A percentile compares a stretch with the other conserved stretches of the same genome.
phyloP scores from a whole-genome alignment of 2,329 filamentous ascomycete species.

The Neocucurbitaria cava region DNA sequence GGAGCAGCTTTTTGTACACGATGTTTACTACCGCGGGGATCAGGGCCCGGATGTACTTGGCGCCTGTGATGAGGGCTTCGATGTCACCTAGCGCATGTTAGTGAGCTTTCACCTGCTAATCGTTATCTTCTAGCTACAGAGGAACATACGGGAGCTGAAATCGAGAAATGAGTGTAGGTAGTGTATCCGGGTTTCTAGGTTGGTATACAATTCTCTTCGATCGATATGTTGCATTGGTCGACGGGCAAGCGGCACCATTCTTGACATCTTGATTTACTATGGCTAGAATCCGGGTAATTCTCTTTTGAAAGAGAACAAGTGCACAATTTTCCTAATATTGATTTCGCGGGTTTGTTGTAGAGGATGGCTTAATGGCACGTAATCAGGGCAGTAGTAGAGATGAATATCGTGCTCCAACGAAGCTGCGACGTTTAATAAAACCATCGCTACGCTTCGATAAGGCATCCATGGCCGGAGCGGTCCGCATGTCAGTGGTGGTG shows the following conservation, averaged over 20 bases:
- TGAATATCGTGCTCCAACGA: neutral
- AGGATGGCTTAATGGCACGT: neutral
- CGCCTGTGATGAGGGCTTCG: constrained; percentile 70
- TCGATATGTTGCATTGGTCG: constrained; percentile 66
- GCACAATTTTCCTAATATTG: neutral
- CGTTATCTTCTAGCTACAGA: neutral
- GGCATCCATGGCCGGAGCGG: constrained; percentile 2
- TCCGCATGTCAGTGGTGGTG: constrained; percentile 15
- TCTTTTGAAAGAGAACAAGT: neutral
- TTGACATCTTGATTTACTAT: neutral
- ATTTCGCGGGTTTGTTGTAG: neutral
- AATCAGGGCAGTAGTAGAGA: neutral
- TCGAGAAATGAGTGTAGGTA: constrained; percentile 80
- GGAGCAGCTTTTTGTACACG: constrained; percentile 80
- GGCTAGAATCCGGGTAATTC: neutral
- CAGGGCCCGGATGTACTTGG: constrained; percentile 80
- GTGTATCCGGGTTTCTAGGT: constrained; percentile 71
- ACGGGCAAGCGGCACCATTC: constrained; percentile 35
- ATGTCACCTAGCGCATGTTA: constrained; percentile 63
- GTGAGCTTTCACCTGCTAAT: neutral
- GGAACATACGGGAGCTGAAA: constrained; percentile 69
- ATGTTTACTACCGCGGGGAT: constrained; percentile 85
- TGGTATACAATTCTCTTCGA: constrained; percentile 74
- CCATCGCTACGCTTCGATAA: neutral
- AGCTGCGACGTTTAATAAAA: constrained; percentile 11